phyloP scores from a whole-genome alignment of 1,139 yeast species.

The Barnettozyma hawaiiensis region DNA sequence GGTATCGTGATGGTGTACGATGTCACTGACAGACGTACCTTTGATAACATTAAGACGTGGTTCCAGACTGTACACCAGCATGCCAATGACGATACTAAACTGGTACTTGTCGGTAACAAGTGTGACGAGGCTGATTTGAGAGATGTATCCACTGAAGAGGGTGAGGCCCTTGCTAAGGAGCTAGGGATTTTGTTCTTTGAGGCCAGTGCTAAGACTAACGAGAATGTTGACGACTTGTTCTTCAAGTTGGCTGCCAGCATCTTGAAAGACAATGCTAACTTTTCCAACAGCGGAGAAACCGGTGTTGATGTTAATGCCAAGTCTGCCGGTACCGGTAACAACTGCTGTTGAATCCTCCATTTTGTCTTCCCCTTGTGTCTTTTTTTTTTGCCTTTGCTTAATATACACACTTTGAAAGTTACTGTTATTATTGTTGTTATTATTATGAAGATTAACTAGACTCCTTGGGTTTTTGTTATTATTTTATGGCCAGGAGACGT shows the following conservation, averaged over 20 bases:
- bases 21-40: conserved; percentile 91
- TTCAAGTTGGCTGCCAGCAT: conserved; percentile 62
- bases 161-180: conserved; percentile 82
- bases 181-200: conserved; percentile 88
- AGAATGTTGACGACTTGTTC: conserved; percentile 88
- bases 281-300: conserved; percentile 2
- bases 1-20: conserved; percentile 95
- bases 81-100: conserved; percentile 92
- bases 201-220: conserved; percentile 91
- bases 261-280: conserved; percentile 10
- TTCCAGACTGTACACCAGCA: conserved; percentile 92
- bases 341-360: conserved; percentile 9
- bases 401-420: background rate
- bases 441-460: no score
- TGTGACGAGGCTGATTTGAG: conserved; percentile 75
- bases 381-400: background rate
- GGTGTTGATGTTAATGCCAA: conserved; percentile 28
- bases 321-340: background rate
- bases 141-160: conserved; percentile 82
- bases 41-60: conserved; percentile 84
- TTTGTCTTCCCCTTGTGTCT: background rate
- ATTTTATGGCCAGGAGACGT: no score
- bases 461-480: no score
- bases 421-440: no score
- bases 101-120: conserved; percentile 92